A percentile compares a stretch with the other conserved stretches of the same genome.
Conservation (phyloP, 2,329 filamentous ascomycete genomes). For the Xylariaceae sp. region DNA sequence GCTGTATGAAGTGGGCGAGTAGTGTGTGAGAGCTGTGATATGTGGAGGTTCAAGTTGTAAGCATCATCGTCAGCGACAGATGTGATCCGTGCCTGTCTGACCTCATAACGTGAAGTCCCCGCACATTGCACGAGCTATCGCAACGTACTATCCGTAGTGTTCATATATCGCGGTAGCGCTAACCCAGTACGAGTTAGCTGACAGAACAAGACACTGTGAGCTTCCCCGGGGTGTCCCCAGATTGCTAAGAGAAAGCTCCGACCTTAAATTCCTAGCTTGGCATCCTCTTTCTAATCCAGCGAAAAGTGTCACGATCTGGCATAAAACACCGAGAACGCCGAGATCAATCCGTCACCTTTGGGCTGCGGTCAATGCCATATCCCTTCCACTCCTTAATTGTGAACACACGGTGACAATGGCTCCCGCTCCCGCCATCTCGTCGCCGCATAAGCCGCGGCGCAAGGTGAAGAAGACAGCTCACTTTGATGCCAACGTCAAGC, state of each 20-base stretch:
- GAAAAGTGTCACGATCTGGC: not conserved
- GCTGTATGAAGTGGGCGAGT: not conserved
- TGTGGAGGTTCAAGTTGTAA: not conserved
- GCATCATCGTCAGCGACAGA: not conserved
- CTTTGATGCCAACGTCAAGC: constrained; percentile 35
- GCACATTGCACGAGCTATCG: not conserved
- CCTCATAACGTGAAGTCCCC: not conserved
- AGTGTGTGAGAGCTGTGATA: not conserved
- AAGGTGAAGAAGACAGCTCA: constrained; percentile 48
- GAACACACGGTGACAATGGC: constrained; percentile 41
- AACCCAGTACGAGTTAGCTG: not conserved
- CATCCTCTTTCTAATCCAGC: not conserved
- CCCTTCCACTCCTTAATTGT: constrained; percentile 16
- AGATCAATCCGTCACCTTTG: not conserved
- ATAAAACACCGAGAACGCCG: not conserved
- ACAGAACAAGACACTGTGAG: not conserved
- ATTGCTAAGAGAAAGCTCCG: too few species aligned
- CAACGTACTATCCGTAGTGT: not conserved
- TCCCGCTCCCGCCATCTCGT: constrained; percentile 41
- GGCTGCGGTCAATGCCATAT: constrained; percentile 1
- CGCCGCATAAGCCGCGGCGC: constrained; percentile 56
- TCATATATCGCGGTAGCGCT: not conserved
- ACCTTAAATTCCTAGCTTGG: not conserved
- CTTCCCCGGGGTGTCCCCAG: not conserved
- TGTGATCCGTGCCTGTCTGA: not conserved